A percentile compares a stretch with the other conserved stretches of the same genome.
Evolutionary conservation across 225 moss, liverwort and hornwort species (phyloP).

Genomic region (Straminergon stramineum): DNA sequence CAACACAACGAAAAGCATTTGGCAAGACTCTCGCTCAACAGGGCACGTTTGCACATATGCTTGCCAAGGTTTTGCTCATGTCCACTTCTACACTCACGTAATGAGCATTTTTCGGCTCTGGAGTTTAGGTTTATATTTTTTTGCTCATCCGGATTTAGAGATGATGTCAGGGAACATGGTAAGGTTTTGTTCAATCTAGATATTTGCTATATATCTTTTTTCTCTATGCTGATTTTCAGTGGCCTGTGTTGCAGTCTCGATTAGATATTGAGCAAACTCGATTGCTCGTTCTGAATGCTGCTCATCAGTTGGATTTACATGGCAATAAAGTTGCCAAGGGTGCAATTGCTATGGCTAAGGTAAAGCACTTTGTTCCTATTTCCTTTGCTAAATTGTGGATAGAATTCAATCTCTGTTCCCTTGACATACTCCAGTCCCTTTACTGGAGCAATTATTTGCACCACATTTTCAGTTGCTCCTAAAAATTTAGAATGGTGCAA

Average conservation of each 20-base stretch:
- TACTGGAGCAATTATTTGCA: background rate
- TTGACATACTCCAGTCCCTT: background rate
- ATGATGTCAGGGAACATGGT: background rate
- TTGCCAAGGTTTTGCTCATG: constrained; percentile 67
- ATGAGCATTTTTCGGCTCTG: background rate
- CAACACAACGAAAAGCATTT: constrained; percentile 69
- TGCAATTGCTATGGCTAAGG: constrained; percentile 97
- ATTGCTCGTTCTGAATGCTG: constrained; percentile 84
- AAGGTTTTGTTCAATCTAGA: background rate
- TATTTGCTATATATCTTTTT: background rate
- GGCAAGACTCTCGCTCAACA: constrained; percentile 80
- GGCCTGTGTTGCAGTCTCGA: constrained; percentile 58
- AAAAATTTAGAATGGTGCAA: background rate
- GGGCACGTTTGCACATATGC: constrained; percentile 63
- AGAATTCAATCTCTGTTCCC: background rate
- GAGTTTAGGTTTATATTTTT: background rate
- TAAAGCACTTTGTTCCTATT: background rate
- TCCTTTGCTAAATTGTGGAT: background rate
- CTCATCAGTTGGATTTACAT: constrained; percentile 76
- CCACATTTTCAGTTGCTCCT: background rate
- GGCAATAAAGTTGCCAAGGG: constrained; percentile 92
- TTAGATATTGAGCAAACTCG: constrained; percentile 88
- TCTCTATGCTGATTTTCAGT: background rate
- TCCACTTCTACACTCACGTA: background rate
- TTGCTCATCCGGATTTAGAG: background rate